Conservation (phyloP, 352 stramenopile species). For the Pilasporangium apinafurcum region DNA sequence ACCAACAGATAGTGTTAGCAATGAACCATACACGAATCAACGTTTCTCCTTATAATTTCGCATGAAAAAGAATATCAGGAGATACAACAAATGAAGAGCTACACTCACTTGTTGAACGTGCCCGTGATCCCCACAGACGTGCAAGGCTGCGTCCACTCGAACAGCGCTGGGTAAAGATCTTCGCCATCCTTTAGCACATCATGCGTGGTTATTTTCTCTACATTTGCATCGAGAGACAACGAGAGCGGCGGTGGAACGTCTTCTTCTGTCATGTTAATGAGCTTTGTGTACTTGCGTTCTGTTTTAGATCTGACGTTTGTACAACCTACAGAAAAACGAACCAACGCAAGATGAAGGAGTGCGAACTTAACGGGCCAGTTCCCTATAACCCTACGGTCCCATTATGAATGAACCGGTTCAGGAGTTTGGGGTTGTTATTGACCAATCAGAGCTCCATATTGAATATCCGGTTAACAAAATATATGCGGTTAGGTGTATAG, state of each 20-base stretch:
- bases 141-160: constrained; percentile 54
- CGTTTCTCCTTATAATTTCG: no score
- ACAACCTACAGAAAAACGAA: neutral
- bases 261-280: no score
- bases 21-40: neutral
- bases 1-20: neutral
- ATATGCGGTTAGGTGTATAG: no score
- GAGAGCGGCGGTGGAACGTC: no score
- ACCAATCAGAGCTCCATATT: no score
- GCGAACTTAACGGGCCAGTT: neutral
- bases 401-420: neutral
- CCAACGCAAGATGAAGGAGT: neutral
- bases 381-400: neutral
- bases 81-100: neutral
- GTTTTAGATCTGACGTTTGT: constrained; percentile 1
- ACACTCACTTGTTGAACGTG: constrained; percentile 74
- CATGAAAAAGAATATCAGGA: neutral
- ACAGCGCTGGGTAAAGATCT: constrained; percentile 43
- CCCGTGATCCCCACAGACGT: constrained; percentile 61
- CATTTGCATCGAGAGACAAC: no score
- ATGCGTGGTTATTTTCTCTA: no score
- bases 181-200: constrained; percentile 37
- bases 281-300: neutral
- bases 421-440: no score
- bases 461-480: no score